Conservation (phyloP, 768 basidiomycete species). For the Leccinum incarnatum region DNA sequence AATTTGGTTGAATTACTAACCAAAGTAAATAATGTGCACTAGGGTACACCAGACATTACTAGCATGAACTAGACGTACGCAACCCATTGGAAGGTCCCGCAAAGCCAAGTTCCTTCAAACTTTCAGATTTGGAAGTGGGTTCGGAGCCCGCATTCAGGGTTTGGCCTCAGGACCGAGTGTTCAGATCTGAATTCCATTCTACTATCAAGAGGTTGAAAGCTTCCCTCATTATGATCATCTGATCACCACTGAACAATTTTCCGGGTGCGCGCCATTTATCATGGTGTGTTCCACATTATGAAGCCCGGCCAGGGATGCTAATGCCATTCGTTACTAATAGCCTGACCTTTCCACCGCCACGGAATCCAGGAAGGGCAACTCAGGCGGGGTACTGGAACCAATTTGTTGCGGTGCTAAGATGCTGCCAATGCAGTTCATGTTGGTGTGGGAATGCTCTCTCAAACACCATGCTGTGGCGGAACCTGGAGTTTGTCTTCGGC, state of each 20-base stretch:
- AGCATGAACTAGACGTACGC: neutral
- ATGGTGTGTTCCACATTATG: neutral
- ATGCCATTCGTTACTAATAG: neutral
- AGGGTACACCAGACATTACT: too few species aligned
- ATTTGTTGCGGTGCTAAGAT: neutral
- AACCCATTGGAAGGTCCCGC: neutral
- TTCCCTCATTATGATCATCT: neutral
- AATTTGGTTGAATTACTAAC: neutral
- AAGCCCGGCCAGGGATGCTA: neutral
- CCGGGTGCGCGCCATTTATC: neutral
- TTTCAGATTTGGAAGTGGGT: neutral
- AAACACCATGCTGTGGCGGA: conserved; percentile 2
- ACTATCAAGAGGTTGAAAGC: neutral
- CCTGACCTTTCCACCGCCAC: neutral
- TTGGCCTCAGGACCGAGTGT: too few species aligned
- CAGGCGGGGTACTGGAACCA: neutral
- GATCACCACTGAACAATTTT: neutral
- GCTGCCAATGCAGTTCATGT: neutral
- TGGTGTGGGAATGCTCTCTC: neutral
- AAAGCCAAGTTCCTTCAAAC: neutral
- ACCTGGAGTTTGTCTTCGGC: neutral
- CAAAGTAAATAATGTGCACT: neutral
- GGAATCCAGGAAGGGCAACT: neutral
- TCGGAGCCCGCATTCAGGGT: too few species aligned
- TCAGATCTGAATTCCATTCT: neutral